Evolutionary conservation across 306 rosid genomes (phyloP), one percentile per base, ranked within the genome.

Genomic region (Malus sieversii): DNA sequence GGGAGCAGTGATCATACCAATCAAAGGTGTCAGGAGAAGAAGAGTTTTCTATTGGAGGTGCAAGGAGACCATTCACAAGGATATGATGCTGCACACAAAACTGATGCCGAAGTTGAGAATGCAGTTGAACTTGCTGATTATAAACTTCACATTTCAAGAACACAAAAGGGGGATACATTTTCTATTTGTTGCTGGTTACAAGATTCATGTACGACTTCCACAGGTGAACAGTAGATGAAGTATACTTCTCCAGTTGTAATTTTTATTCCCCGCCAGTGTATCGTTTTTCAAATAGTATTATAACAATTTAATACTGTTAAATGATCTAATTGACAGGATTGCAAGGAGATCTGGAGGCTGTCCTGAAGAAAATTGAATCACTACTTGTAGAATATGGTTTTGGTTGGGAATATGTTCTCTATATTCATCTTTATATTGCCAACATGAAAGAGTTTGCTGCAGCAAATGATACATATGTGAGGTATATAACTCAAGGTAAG

Each of bases 401-500:
- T 80, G 93, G 90, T 64, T 94, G 98, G 98, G 87, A 91, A 81
- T 82, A 88, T 78, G 97, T 91, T 65, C 85, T 94, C 35, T 94
- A 94, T 83, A 84, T 94, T 78, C 98, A 91, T 84, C 91, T 94
- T 32, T 94, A 94, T 82, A 88, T 93, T 79, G 91, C 90, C 71
- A 93, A 94, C 74, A 91, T 94, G 98, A 79, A 74, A 77, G 85
- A 85, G 80, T 94, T 94, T 82, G 77, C 91, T 62, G 68, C 79
- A 64, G 98, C 89, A 79, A 93, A 93, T 84, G 98, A 91, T 72
- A 90, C 88, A 57, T 93, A 93, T 63, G 88, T 91, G 81, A 83
- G 84, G 73, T 90, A 84, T 79, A 87, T 93, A 76, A 93, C 92
- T 73, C 97, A 88, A 27, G 97, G 88, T 69, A 88, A 88, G 82